A percentile compares a stretch with the other conserved stretches of the same genome.
phyloP scores from a whole-genome alignment of 805 yeast genomes.

The Ogataea naganishii region DNA sequence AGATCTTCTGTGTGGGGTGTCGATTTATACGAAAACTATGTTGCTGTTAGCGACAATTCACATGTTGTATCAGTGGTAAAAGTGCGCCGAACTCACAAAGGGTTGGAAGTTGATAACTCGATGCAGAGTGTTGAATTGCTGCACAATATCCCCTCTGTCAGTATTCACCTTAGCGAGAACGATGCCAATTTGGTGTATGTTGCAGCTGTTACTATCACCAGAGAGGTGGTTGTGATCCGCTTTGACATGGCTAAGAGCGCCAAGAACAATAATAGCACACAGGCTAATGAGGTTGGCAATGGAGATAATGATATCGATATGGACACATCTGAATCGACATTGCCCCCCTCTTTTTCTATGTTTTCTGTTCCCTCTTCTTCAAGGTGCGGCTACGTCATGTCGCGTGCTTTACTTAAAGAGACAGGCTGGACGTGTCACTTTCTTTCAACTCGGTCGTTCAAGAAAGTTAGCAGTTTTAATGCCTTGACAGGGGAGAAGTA shows the following conservation, averaged over 20 bases:
- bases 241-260: too few relatives aligned
- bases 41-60: constrained; percentile 49
- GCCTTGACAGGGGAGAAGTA: constrained; percentile 39
- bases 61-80: constrained; percentile 29
- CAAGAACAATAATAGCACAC: too few relatives aligned
- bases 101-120: constrained; percentile 8
- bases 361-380: too few relatives aligned
- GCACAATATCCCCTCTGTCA: constrained; percentile 51
- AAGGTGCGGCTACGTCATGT: too few relatives aligned
- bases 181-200: constrained; percentile 20
- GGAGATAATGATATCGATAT: too few relatives aligned
- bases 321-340: too few relatives aligned
- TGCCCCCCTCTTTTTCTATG: too few relatives aligned
- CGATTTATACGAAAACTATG: constrained; percentile 31
- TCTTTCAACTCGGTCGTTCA: constrained; percentile 32
- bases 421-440: constrained; percentile 47
- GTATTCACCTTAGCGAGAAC: constrained; percentile 22
- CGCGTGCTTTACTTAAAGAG: constrained; percentile 31
- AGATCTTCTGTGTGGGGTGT: constrained; percentile 62
- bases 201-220: constrained; percentile 34
- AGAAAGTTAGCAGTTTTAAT: constrained; percentile 37
- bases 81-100: constrained; percentile 9
- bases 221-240: constrained; percentile 31
- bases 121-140: constrained; percentile 32
- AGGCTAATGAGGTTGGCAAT: too few relatives aligned